Conservation (phyloP, 371 early-diverging fungal species). For the Mortierella sp. region DNA sequence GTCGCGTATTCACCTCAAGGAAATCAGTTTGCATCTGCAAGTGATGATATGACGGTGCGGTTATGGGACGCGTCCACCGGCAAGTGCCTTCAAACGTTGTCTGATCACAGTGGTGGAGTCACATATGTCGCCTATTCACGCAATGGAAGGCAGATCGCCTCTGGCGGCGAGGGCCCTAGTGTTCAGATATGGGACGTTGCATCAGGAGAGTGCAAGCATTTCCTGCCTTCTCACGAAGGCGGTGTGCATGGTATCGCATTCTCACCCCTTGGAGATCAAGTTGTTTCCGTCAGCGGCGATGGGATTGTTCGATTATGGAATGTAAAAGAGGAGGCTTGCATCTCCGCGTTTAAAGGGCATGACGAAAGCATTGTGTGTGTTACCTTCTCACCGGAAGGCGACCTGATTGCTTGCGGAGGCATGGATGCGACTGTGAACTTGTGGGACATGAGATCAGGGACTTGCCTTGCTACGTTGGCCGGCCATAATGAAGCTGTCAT, state of each 20-base stretch:
- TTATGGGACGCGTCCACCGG: neutral
- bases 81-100: neutral
- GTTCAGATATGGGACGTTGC: neutral
- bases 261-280: neutral
- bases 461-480: too few species aligned
- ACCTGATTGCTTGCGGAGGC: conserved; percentile 3
- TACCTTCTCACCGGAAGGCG: neutral
- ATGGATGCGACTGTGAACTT: neutral
- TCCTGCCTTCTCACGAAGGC: neutral
- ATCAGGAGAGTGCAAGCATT: neutral
- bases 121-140: neutral
- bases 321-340: neutral
- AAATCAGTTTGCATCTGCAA: neutral
- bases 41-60: neutral
- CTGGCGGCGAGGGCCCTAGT: neutral
- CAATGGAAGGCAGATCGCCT: neutral
- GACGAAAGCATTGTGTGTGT: neutral
- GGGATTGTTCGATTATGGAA: neutral
- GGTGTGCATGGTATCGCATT: neutral
- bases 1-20: conserved; percentile 3
- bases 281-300: neutral
- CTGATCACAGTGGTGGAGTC: neutral
- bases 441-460: neutral
- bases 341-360: neutral
- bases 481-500: too few species aligned